A percentile compares a stretch with the other conserved stretches of the same genome.
Evolutionary conservation across 179 eudicot species (phyloP).

Genomic region (Camellia oleifera): DNA sequence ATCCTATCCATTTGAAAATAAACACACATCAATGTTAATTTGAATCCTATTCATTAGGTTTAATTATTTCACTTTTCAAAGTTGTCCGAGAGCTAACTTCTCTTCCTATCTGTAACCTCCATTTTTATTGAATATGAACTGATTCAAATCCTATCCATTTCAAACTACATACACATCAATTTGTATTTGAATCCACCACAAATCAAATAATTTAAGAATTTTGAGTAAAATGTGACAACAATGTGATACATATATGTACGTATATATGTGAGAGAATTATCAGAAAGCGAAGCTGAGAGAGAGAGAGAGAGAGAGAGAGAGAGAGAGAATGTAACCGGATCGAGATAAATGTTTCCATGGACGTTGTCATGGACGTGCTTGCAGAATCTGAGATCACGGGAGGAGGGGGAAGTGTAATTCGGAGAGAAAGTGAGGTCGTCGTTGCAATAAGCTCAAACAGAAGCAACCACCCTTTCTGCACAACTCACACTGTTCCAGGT

Average conservation of each 20-base stretch:
- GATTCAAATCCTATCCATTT: neutral
- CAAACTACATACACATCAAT: neutral
- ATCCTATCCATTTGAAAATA: neutral
- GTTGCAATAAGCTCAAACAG: constrained; percentile 46
- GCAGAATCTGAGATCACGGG: constrained; percentile 46
- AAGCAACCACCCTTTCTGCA: no score
- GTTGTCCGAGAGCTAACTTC: no score
- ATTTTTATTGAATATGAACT: neutral
- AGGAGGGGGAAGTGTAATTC: constrained; percentile 26
- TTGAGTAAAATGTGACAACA: neutral
- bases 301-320: constrained; percentile 1
- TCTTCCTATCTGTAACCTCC: no score
- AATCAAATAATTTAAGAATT: neutral
- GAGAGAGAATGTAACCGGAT: constrained; percentile 38
- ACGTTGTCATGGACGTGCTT: constrained; percentile 68
- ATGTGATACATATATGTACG: neutral
- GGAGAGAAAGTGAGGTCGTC: constrained; percentile 24
- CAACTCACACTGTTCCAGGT: no score
- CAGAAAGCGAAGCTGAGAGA: neutral
- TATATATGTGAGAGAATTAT: neutral
- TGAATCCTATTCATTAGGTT: neutral
- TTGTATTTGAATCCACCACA: neutral
- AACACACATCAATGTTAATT: neutral
- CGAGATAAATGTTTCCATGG: constrained; percentile 64
- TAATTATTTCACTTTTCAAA: no score